phyloP scores from a whole-genome alignment of 139 green algal genomes.

The Chlamydomonas asymmetrica region DNA sequence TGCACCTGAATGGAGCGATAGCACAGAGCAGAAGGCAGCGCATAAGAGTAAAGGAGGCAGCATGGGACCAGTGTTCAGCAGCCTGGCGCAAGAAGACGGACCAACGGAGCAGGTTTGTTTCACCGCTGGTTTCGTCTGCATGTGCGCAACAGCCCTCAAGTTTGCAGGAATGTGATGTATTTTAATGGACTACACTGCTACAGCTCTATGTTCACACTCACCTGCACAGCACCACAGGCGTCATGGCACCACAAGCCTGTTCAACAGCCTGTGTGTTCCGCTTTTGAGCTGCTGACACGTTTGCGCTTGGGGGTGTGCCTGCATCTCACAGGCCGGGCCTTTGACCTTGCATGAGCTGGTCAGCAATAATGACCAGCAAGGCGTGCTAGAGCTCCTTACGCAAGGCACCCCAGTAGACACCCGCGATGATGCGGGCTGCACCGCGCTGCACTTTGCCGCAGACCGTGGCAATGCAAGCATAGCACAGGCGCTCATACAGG shows the following conservation, averaged over 20 bases:
- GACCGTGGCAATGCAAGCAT: slow-evolving; percentile 52
- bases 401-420: slow-evolving; percentile 13
- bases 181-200: neutral
- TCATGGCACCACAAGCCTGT: no score
- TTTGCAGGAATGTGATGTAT: neutral
- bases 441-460: slow-evolving; percentile 76
- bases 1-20: slow-evolving; percentile 1
- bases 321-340: slow-evolving; percentile 1
- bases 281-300: neutral
- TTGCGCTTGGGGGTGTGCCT: neutral
- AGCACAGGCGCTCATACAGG: slow-evolving; percentile 49
- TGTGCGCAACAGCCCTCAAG: neutral
- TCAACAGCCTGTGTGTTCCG: neutral
- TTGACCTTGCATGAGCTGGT: slow-evolving; percentile 39
- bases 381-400: slow-evolving; percentile 9
- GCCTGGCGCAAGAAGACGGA: slow-evolving; percentile 4
- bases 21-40: neutral
- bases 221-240: no score
- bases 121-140: no score
- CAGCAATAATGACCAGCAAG: slow-evolving; percentile 21
- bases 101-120: no score
- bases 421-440: slow-evolving; percentile 38
- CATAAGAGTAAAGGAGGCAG: neutral
- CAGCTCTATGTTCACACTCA: neutral
- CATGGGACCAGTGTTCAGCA: slow-evolving; percentile 36